A percentile compares a stretch with the other conserved stretches of the same genome.
Evolutionary conservation across 768 basidiomycete species (phyloP).

Genomic region (Sporobolomyces roseus): DNA sequence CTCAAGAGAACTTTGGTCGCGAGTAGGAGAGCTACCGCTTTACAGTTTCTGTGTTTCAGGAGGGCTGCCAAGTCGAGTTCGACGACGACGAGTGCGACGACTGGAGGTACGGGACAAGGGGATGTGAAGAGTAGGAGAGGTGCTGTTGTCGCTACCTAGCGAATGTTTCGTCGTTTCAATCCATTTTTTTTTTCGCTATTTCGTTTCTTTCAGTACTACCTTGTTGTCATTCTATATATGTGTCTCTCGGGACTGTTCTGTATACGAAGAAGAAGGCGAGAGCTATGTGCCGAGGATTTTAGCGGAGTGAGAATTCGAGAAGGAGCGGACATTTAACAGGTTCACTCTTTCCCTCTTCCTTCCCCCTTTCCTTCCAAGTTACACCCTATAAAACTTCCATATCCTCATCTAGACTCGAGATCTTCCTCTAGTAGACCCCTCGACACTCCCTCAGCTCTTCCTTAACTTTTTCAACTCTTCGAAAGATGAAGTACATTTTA

Average conservation of each 20-base stretch:
- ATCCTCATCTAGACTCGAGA: too few species aligned
- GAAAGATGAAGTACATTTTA: slow-evolving; percentile 84
- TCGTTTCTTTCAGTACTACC: not conserved
- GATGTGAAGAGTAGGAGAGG: slow-evolving; percentile 9
- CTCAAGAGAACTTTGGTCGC: slow-evolving; percentile 87
- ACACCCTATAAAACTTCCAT: too few species aligned
- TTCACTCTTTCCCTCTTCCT: too few species aligned
- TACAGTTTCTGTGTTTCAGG: slow-evolving; percentile 75
- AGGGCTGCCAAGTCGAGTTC: slow-evolving; percentile 17
- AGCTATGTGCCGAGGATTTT: too few species aligned
- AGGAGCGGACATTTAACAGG: too few species aligned
- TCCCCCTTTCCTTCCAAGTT: too few species aligned
- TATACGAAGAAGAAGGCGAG: too few species aligned
- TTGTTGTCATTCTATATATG: not conserved
- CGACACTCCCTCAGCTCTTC: not conserved
- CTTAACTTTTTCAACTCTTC: not conserved
- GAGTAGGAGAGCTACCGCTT: slow-evolving; percentile 80
- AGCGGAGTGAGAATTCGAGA: too few species aligned
- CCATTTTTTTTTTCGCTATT: not conserved
- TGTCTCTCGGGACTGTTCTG: too few species aligned
- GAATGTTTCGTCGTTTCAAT: not conserved
- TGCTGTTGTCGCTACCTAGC: slow-evolving; percentile 11
- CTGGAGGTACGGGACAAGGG: slow-evolving; percentile 14
- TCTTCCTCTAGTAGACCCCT: too few species aligned
- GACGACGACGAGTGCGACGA: not conserved